Evolutionary conservation across 768 basidiomycete genomes (phyloP).

Genomic region (Krasilnikovozyma curviuscula): DNA sequence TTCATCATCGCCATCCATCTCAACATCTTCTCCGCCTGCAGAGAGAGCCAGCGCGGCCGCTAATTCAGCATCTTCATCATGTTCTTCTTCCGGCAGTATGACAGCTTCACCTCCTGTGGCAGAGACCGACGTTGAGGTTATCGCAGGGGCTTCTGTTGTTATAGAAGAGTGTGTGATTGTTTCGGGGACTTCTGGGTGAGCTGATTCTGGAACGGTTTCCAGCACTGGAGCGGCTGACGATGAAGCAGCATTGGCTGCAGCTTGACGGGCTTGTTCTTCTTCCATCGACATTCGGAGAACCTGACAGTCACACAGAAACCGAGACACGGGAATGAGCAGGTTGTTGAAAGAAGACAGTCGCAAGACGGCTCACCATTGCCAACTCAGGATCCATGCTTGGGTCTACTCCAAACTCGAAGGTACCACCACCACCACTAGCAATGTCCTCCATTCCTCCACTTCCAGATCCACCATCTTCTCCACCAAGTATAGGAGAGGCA

Average conservation of each 20-base stretch:
- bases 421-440: constrained; percentile 20
- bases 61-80: constrained; percentile 58
- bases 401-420: constrained; percentile 80
- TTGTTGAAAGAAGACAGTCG: neutral
- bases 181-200: too few relatives aligned
- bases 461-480: constrained; percentile 44
- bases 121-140: too few relatives aligned
- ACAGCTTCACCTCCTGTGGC: too few relatives aligned
- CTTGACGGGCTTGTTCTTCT: constrained; percentile 60
- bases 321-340: neutral
- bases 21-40: constrained; percentile 18
- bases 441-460: constrained; percentile 33
- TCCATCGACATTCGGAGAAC: constrained; percentile 94
- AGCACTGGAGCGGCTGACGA: neutral
- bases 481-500: constrained; percentile 61
- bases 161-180: too few relatives aligned
- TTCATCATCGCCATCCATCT: constrained; percentile 5
- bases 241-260: neutral
- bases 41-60: constrained; percentile 61
- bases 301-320: constrained; percentile 29
- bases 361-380: constrained; percentile 51
- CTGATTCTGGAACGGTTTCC: constrained; percentile 30
- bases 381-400: constrained; percentile 90
- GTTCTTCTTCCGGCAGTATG: constrained; percentile 16
- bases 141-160: too few relatives aligned